Base-by-base conservation (phyloP, 208 protist genomes). In the Leishmania gerbilli region DNA sequence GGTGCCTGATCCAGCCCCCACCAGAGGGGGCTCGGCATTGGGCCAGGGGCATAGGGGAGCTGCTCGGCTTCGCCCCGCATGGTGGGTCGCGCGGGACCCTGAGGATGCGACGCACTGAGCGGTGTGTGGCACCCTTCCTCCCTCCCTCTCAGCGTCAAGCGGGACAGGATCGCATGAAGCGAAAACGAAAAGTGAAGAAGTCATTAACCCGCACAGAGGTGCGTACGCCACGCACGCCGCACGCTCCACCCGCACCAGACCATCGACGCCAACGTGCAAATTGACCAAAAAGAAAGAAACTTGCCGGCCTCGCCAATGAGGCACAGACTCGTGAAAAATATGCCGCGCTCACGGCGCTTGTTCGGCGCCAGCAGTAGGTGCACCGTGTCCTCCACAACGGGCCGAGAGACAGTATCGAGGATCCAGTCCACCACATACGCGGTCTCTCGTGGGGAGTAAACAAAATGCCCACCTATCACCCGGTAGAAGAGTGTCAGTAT, bases 371-470 rank as follows among this genome's bases (percentile, higher is more conserved):
- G 74, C 27, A 86, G 68, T 13, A 82, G 24, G 8, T 58, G 42
- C 34, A 55, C 82, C 1, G 60, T 55, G 58, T 80, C 77, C 5
- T 88, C 71, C 2, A 62, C 60, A 5, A 74, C 51, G 47, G 81
- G 82, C 31, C 82, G 80, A 9, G 77, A 79, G 6, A 83, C 13
- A 1, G 80, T 75, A 45, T 91, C 85, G 27, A 87, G 62, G 6
- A 84, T 45, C 84, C 81, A 88, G 51, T 91, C 88, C 56, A 86
- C 84, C 19, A 87, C 83, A 17, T 80, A 65, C 11, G 45, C 78
- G 0, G 80, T 79, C 3, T 53, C 51, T 4, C 76, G 80, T 4
- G 79, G 9, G 0, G 79, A 81, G 62, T 82, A 84, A 17, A 27
- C 27, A 37, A 87, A 87, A 65, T 79, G 53, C 15, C 87, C 87